These are phyloP conservation scores for Bruguiera parviflora DNA, from an alignment of 345 rosid species.

Conservation along the genomic window DNA sequence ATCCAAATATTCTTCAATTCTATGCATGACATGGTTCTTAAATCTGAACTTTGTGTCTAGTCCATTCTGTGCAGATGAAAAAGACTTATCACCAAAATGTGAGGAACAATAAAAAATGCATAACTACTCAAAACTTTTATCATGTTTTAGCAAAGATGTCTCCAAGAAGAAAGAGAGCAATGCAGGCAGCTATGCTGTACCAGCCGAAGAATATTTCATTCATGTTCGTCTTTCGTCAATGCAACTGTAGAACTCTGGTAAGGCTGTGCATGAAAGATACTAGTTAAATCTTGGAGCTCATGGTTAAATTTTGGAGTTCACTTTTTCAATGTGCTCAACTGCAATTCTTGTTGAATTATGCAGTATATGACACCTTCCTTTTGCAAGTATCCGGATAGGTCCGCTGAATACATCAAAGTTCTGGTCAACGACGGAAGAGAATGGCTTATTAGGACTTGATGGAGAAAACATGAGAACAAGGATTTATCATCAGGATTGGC, in stretches of 20 bases:
- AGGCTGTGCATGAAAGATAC: too few relatives aligned
- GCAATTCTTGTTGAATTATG: background rate
- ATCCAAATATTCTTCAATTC: too few relatives aligned
- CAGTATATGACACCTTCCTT: slow-evolving; percentile 8
- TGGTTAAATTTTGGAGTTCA: too few relatives aligned
- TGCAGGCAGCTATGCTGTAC: background rate
- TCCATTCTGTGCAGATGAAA: background rate
- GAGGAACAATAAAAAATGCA: background rate
- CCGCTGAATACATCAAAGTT: background rate
- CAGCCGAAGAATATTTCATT: slow-evolving; percentile 6
- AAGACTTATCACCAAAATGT: background rate
- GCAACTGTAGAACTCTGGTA: background rate
- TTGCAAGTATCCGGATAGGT: background rate
- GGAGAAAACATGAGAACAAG: background rate
- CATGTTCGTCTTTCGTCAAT: background rate
- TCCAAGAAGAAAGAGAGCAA: background rate
- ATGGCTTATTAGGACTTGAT: background rate
- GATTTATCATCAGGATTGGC: background rate
- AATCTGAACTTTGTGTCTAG: too few relatives aligned
- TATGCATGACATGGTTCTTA: too few relatives aligned
- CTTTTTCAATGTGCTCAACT: background rate
- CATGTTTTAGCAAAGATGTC: background rate
- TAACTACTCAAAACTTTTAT: background rate
- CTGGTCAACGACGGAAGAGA: slow-evolving; percentile 1
- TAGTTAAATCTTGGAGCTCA: too few relatives aligned